Evolutionary conservation across 176 grass and related monocot genomes (phyloP).

Genomic region (Musa itinerans): DNA sequence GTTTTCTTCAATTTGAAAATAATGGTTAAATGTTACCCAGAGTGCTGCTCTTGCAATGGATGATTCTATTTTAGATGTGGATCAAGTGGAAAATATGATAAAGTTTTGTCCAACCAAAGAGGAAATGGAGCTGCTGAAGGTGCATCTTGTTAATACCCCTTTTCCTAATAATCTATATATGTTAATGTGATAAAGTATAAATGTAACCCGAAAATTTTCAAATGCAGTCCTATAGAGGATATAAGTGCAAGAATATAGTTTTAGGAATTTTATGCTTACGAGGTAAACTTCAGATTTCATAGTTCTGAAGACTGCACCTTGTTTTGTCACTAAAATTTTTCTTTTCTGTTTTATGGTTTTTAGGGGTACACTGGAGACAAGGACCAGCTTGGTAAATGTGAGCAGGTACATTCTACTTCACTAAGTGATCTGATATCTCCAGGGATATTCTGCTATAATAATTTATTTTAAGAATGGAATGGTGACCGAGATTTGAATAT

Average conservation of each 20-base stretch:
- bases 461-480: not conserved
- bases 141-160: constrained; percentile 15
- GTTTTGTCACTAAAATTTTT: constrained; percentile 7
- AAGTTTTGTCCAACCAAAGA: constrained; percentile 26
- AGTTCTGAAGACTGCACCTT: not conserved
- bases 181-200: not conserved
- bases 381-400: constrained; percentile 84
- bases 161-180: too few species aligned
- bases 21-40: constrained; percentile 1
- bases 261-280: not conserved
- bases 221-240: not conserved
- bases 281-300: too few species aligned
- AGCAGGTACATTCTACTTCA: constrained; percentile 53
- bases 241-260: not conserved
- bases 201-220: not conserved
- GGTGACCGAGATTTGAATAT: not conserved
- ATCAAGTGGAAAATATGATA: constrained; percentile 23
- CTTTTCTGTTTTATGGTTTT: constrained; percentile 8
- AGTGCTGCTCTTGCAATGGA: constrained; percentile 18
- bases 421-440: not conserved
- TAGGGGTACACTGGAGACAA: constrained; percentile 79
- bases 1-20: not conserved
- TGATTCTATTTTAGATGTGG: constrained; percentile 26
- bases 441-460: not conserved
- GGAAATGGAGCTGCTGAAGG: constrained; percentile 57